Evolutionary conservation across 2,329 filamentous ascomycete species (phyloP).

Genomic region (Huntiella decipiens): DNA sequence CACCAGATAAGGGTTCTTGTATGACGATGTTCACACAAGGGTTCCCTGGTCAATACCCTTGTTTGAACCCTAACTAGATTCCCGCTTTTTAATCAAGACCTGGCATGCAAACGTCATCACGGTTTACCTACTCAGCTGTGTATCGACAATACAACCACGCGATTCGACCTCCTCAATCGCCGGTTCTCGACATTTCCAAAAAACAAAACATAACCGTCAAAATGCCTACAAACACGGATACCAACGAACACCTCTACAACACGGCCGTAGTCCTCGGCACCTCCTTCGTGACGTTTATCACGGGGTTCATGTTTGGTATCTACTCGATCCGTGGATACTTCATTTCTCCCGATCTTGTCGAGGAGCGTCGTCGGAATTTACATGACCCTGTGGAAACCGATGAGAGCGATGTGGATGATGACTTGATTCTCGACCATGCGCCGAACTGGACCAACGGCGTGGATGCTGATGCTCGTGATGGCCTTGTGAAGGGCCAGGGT

Average conservation of each 20-base stretch:
- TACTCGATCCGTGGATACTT: slow-evolving; percentile 46
- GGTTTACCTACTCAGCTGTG: background rate
- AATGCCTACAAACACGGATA: slow-evolving; percentile 1
- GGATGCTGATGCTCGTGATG: slow-evolving; percentile 41
- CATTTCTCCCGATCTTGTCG: slow-evolving; percentile 33
- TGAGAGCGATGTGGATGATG: slow-evolving; percentile 48
- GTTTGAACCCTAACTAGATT: too few species aligned
- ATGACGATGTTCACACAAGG: too few species aligned
- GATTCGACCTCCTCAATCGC: background rate
- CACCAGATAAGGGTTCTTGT: background rate
- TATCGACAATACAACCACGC: background rate
- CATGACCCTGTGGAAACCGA: slow-evolving; percentile 48
- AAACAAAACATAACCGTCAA: background rate
- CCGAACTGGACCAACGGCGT: slow-evolving; percentile 45
- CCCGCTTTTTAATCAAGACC: too few species aligned
- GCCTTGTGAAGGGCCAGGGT: slow-evolving; percentile 24
- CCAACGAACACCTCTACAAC: slow-evolving; percentile 22
- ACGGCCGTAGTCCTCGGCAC: slow-evolving; percentile 51
- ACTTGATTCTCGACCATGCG: slow-evolving; percentile 41
- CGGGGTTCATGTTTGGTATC: slow-evolving; percentile 66
- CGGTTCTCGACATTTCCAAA: background rate
- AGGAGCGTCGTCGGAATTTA: slow-evolving; percentile 36
- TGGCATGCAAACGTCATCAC: too few species aligned
- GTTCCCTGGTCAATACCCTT: too few species aligned
- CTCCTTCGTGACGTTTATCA: slow-evolving; percentile 51